phyloP scores from a whole-genome alignment of 495 filamentous ascomycete genomes.

The Tuber microsphaerosporum region DNA sequence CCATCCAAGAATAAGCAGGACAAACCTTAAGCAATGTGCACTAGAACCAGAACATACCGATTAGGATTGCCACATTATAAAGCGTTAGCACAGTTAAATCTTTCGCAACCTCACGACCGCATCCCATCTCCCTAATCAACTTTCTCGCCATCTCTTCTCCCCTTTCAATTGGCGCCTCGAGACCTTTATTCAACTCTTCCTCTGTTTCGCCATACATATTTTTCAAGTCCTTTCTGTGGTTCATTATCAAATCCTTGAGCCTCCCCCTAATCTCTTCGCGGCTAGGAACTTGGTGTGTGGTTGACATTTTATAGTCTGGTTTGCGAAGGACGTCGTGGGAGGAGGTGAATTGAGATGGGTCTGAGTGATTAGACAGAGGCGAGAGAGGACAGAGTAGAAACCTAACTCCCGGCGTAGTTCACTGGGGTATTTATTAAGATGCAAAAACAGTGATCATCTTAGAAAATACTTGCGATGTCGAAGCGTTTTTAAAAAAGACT shows the following conservation, averaged over 20 bases:
- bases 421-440: neutral
- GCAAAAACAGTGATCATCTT: neutral
- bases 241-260: neutral
- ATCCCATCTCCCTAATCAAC: neutral
- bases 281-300: neutral
- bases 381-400: neutral
- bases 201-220: neutral
- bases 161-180: neutral
- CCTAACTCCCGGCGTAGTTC: neutral
- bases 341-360: neutral
- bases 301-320: neutral
- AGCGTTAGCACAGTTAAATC: conserved; percentile 17
- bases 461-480: no score
- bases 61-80: conserved; percentile 27
- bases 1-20: neutral
- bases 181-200: neutral
- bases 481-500: no score
- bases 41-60: conserved; percentile 9
- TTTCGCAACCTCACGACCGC: conserved; percentile 11
- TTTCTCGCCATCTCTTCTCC: neutral
- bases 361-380: neutral
- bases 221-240: neutral
- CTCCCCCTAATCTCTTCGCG: neutral
- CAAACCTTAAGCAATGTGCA: neutral
- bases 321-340: neutral